Evolutionary conservation across 2,329 filamentous ascomycete genomes (phyloP), one percentile per base, ranked within the genome.

Genomic region (Fusarium agapanthi): DNA sequence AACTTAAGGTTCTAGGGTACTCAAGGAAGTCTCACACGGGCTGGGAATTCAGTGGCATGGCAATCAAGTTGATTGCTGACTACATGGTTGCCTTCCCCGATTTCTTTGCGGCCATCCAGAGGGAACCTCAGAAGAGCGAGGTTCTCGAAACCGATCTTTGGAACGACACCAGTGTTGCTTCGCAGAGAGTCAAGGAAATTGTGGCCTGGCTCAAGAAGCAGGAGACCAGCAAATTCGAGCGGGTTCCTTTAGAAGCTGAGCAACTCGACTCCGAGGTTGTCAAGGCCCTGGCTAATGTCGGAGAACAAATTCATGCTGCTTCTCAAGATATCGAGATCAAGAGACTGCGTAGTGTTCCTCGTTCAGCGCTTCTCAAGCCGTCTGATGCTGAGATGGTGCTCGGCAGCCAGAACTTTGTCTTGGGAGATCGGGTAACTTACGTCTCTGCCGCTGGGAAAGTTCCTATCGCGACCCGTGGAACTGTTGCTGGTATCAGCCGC

Each of bases 41-140:
- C 11, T 99, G 97, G 97, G 96, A 99, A 81, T 99, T 97, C 81
- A 98, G 95, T 78, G 88, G 90, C 55, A 92, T 93, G 75, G 95
- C 96, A 2, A 87, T 98, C 64, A 88, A 92, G 50, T 84, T 99
- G 60, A 89, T 99, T 59, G 89, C 91, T 45, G 88, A 94, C 74
- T 99, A 98, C 81, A 98, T 98, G 93, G 91, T 92, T 66, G 91
- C 90, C 22, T 99, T 99, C 82, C 96, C 96, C 0, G 94, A 98
- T 65, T 98, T 99, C 82, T 95, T 99, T 79, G 94, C 92, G 14
- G 94, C 91, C 8, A 94, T 99, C 71, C 92, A 95, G 80, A 87
- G 88, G 68, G 95, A 97, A 74, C 94, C 95, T 4, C 92, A 95
- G 66, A 93, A 92, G 41, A 95, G 94, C 78, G 92, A 95, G 67